phyloP scores from a whole-genome alignment of 1,284 basidiomycete species.

The Serendipita sp. region DNA sequence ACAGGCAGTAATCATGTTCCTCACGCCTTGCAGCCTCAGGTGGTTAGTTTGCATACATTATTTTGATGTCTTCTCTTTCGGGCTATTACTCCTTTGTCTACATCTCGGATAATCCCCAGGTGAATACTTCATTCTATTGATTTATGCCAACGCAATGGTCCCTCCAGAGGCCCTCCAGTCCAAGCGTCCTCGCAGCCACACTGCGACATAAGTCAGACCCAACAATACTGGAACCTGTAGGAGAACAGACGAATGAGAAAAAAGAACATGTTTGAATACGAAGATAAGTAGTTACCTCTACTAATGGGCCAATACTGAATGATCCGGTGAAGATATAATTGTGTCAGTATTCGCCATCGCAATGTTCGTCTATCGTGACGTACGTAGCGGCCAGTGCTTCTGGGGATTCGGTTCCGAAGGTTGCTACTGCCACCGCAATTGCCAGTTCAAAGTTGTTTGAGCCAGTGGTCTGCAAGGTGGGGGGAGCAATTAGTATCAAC shows the following conservation, averaged over 20 bases:
- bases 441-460: slow-evolving; percentile 55
- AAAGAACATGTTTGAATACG: slow-evolving; percentile 11
- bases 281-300: slow-evolving; percentile 35
- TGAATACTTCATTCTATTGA: no score
- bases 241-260: slow-evolving; percentile 18
- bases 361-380: not conserved
- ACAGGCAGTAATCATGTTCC: no score
- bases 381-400: slow-evolving; percentile 63
- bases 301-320: slow-evolving; percentile 46
- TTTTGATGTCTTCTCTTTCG: no score
- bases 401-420: slow-evolving; percentile 59
- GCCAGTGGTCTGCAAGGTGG: slow-evolving; percentile 26
- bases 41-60: no score
- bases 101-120: no score
- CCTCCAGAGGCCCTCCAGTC: no score
- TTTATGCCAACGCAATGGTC: no score
- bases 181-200: slow-evolving; percentile 29
- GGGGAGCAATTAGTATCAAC: slow-evolving; percentile 38
- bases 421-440: slow-evolving; percentile 69
- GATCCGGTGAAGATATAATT: not conserved
- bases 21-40: no score
- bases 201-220: slow-evolving; percentile 53
- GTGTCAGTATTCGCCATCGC: no score
- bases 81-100: no score
- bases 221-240: slow-evolving; percentile 51